Conservation (phyloP, 1,284 basidiomycete species). For the Inonotus hispidus region DNA sequence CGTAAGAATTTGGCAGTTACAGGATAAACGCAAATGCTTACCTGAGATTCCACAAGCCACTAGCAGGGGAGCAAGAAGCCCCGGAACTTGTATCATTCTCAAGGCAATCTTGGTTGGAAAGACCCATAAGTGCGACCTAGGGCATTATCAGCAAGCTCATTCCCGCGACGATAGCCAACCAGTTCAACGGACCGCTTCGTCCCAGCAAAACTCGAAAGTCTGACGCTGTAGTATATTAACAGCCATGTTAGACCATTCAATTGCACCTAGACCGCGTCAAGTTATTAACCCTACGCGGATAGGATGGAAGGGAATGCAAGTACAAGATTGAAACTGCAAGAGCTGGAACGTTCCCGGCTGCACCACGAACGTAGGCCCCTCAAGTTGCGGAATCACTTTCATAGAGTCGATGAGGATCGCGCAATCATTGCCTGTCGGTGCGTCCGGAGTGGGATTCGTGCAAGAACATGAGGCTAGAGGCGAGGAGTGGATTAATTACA, state of each 20-base stretch:
- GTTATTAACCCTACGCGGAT: too few relatives aligned
- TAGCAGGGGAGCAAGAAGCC: not conserved
- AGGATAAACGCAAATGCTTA: not conserved
- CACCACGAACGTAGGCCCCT: not conserved
- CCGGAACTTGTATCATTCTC: not conserved
- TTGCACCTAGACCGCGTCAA: not conserved
- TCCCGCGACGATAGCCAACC: not conserved
- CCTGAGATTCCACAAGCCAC: not conserved
- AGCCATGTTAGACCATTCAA: not conserved
- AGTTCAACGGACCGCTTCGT: not conserved
- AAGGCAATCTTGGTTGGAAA: not conserved
- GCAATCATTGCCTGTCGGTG: not conserved
- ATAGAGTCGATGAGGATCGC: not conserved
- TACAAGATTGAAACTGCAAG: not conserved
- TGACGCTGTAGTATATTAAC: not conserved
- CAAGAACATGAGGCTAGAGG: not conserved
- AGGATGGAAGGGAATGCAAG: not conserved
- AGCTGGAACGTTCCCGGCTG: conserved; percentile 1
- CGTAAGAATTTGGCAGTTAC: too few relatives aligned
- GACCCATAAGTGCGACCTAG: not conserved
- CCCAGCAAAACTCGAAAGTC: conserved; percentile 6
- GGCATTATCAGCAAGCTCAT: not conserved
- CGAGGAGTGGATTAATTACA: too few relatives aligned
- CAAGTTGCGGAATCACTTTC: not conserved
- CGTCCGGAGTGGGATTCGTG: not conserved